Evolutionary conservation across 805 yeast genomes (phyloP), one percentile per base, ranked within the genome.

Genomic region (Metschnikowia dekortorum): DNA sequence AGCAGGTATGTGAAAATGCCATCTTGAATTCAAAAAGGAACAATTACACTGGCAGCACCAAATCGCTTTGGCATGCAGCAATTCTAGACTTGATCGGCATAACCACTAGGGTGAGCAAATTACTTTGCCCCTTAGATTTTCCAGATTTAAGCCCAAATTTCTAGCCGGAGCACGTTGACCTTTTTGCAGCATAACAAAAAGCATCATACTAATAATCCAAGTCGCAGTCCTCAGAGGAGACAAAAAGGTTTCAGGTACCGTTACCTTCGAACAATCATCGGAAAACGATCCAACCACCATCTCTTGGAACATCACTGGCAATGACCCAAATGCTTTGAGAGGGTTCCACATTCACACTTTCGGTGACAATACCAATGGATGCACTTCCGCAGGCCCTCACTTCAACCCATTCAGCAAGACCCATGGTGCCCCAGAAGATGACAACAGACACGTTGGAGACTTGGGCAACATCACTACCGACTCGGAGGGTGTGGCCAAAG

Each of bases 341-440:
- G 99, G 99, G 48, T 92, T 94, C 96, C 99, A 94, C 81, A 77
- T 94, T 68, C 99, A 94, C 75, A 86, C 89, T 68, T 94, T 94
- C 66, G 99, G 99, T 77, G 99, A 94, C 79, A 89, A 89, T 84
- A 89, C 99, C 75, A 94, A 94, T 71, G 99, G 99, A 60, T 94
- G 99, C 78, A 92, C 96, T 53, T 88, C 96, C 59, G 97, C 97
- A 49, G 97, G 97, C 67, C 96, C 97, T 53, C 97, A 91, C 77
- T 90, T 89, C 82, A 74, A 91, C 81, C 97, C 97, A 60, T 86
- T 85, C 69, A 79, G 81, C 55, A 86, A 87, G 79, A 81, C 81
- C 59, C 97, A 90, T 70, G 97, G 97, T 77, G 90, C 91, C 50
- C 96, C 96, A 73, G 82, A 81, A 63, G 96, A 86, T 61, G 83